Evolutionary conservation across 495 filamentous ascomycete species (phyloP).

Genomic region (Entonaema liquescens): DNA sequence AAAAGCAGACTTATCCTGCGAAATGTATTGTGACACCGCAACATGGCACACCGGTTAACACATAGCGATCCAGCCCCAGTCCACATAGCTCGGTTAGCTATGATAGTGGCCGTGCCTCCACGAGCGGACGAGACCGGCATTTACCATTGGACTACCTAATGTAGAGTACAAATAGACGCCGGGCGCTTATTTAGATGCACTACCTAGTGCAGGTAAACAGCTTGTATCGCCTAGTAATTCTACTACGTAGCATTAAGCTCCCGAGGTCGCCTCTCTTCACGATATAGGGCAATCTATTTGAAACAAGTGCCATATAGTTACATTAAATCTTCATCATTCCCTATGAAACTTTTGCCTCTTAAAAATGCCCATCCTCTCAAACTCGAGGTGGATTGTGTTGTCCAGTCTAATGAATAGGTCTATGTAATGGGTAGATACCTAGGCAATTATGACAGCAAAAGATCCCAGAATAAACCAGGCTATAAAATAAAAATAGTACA

Average conservation of each 20-base stretch:
- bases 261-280: too few relatives aligned
- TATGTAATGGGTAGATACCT: neutral
- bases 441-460: neutral
- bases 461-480: neutral
- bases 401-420: too few relatives aligned
- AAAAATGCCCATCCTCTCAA: too few relatives aligned
- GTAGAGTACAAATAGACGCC: neutral
- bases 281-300: too few relatives aligned
- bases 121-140: neutral
- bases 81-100: neutral
- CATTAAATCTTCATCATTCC: too few relatives aligned
- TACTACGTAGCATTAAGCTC: too few relatives aligned
- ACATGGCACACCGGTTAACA: neutral
- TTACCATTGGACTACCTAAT: neutral
- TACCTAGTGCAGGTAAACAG: too few relatives aligned
- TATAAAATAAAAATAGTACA: constrained; percentile 27
- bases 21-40: neutral
- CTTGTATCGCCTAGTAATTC: too few relatives aligned
- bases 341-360: too few relatives aligned
- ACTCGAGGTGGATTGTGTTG: too few relatives aligned
- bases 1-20: neutral
- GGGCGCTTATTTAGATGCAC: neutral
- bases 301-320: too few relatives aligned
- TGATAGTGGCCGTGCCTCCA: neutral
- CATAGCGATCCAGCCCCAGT: neutral